Conservation (phyloP, 1,284 basidiomycete genomes). For the Tylopilus sp. region DNA sequence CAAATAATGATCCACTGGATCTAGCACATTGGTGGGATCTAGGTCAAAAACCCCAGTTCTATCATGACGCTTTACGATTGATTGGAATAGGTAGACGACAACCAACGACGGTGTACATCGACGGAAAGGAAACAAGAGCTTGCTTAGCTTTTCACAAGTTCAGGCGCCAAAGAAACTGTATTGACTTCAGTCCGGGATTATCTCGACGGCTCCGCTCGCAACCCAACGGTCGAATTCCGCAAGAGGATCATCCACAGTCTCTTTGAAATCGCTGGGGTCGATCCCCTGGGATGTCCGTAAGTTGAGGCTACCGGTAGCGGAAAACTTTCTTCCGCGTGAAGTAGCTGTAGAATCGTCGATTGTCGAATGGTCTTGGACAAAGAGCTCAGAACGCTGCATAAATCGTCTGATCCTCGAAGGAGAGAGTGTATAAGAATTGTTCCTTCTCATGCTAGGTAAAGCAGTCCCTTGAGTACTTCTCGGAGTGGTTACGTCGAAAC, state of each 20-base stretch:
- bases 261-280: constrained; percentile 2
- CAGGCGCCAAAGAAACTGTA: neutral
- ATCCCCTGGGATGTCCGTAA: neutral
- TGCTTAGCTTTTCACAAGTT: too few species aligned
- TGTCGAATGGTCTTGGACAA: constrained; percentile 6
- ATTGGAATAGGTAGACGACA: too few species aligned
- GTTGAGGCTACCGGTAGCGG: neutral
- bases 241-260: constrained; percentile 44
- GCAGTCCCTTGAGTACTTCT: neutral
- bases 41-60: too few species aligned
- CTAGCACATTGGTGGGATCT: too few species aligned
- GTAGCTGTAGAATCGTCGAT: neutral
- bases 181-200: constrained; percentile 37
- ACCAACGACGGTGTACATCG: too few species aligned
- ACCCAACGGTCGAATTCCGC: constrained; percentile 59
- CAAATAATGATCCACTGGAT: too few species aligned
- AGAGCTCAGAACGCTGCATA: constrained; percentile 18
- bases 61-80: too few species aligned
- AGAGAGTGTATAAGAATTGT: constrained; percentile 30
- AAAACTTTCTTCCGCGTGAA: neutral
- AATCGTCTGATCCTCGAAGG: constrained; percentile 40
- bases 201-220: constrained; percentile 51
- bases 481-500: neutral
- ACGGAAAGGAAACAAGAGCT: too few species aligned
- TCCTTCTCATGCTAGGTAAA: constrained; percentile 8